A percentile compares a stretch with the other conserved stretches of the same genome.
phyloP scores from a whole-genome alignment of 139 green algal genomes.

The Chlamydomonas incerta region DNA sequence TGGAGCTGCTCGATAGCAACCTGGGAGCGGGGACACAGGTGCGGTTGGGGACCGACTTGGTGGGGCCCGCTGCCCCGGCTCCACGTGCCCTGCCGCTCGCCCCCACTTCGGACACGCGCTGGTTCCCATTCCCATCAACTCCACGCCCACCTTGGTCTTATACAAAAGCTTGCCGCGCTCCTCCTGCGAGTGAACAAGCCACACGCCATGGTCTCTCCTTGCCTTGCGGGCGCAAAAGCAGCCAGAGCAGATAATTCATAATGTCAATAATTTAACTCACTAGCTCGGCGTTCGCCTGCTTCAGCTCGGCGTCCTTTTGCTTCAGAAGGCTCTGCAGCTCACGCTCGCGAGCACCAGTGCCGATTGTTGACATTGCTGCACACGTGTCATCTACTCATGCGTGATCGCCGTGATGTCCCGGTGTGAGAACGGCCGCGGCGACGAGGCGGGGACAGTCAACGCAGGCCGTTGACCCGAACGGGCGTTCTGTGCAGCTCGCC shows the following conservation, averaged over 20 bases:
- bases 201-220: no score
- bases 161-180: conserved; percentile 66
- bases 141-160: conserved; percentile 74
- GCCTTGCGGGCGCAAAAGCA: no score
- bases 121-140: neutral
- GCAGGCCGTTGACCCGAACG: no score
- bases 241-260: neutral
- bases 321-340: conserved; percentile 44
- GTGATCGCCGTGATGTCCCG: no score
- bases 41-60: no score
- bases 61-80: no score
- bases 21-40: no score
- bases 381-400: conserved; percentile 17
- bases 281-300: conserved; percentile 62
- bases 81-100: no score
- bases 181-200: no score
- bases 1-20: conserved; percentile 73
- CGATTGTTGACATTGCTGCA: conserved; percentile 26
- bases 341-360: conserved; percentile 7
- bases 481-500: no score
- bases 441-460: neutral
- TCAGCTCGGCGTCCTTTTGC: conserved; percentile 55
- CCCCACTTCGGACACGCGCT: no score
- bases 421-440: neutral
- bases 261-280: conserved; percentile 24